A percentile compares a stretch with the other conserved stretches of the same genome.
Conservation (phyloP, 495 filamentous ascomycete species). For the Lophiostoma macrostomum region DNA sequence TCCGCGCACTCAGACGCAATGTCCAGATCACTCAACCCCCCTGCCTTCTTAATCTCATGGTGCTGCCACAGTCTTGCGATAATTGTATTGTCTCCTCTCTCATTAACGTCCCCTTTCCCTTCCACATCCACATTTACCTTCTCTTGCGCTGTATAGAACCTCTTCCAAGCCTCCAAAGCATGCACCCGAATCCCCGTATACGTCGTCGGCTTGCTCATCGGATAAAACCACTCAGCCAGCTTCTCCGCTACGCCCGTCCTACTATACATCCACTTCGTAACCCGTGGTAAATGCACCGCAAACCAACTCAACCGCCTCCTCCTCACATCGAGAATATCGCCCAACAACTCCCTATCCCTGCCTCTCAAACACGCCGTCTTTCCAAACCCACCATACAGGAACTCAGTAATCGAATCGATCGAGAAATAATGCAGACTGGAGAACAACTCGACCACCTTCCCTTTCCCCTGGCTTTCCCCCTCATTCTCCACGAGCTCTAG, state of each 20-base stretch:
- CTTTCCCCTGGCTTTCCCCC: conserved; percentile 25
- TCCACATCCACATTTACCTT: conserved; percentile 22
- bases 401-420: conserved; percentile 44
- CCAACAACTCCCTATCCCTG: background rate
- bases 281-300: background rate
- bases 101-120: background rate
- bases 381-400: conserved; percentile 38
- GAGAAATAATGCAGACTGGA: conserved; percentile 44
- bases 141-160: no score
- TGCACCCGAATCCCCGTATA: conserved; percentile 41
- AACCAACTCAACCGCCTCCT: background rate
- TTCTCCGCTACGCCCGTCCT: background rate
- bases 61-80: background rate
- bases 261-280: background rate
- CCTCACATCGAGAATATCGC: background rate
- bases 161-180: conserved; percentile 37
- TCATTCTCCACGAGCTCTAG: conserved; percentile 31
- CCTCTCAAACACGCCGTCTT: conserved; percentile 29
- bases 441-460: conserved; percentile 37
- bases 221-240: conserved; percentile 33
- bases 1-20: conserved; percentile 40
- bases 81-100: background rate
- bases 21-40: conserved; percentile 31
- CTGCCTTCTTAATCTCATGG: conserved; percentile 18
- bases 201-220: conserved; percentile 39